A percentile compares a stretch with the other conserved stretches of the same genome.
phyloP scores from a whole-genome alignment of 2,329 filamentous ascomycete genomes.

The Alternaria burnsii region DNA sequence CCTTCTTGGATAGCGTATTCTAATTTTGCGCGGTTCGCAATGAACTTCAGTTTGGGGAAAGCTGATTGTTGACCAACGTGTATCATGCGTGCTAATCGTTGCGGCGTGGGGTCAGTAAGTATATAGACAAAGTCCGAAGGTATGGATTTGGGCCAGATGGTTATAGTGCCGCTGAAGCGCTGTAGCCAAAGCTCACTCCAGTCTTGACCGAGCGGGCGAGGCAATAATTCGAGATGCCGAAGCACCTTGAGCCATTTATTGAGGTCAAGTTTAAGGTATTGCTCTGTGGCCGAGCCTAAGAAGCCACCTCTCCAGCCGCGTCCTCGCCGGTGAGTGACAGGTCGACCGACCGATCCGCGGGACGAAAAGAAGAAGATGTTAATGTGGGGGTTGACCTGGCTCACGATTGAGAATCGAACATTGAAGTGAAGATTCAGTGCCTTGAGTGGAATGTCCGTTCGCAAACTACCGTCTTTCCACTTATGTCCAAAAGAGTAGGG shows the following conservation, averaged over 20 bases:
- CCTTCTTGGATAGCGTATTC: conserved; percentile 73
- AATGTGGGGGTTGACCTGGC: conserved; percentile 92
- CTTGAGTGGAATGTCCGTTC: conserved; percentile 95
- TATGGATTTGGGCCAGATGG: conserved; percentile 89
- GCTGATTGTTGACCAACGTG: conserved; percentile 87
- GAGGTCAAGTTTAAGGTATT: conserved; percentile 94
- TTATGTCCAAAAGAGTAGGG: conserved; percentile 98
- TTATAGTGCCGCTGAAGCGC: conserved; percentile 91
- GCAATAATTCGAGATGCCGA: conserved; percentile 88
- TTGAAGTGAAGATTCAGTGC: conserved; percentile 97
- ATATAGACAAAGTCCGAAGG: conserved; percentile 86
- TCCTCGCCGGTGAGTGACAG: conserved; percentile 91
- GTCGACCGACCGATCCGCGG: conserved; percentile 86
- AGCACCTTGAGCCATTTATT: conserved; percentile 98
- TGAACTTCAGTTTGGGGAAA: conserved; percentile 91
- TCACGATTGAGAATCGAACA: conserved; percentile 94
- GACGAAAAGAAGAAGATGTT: conserved; percentile 99
- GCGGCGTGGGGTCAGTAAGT: conserved; percentile 67
- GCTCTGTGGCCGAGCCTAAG: conserved; percentile 88
- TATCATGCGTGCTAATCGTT: conserved; percentile 85
- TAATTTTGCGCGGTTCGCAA: conserved; percentile 84
- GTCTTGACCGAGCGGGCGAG: conserved; percentile 89
- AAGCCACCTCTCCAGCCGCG: conserved; percentile 97
- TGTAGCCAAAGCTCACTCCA: conserved; percentile 98
- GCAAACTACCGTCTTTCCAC: conserved; percentile 96